phyloP scores from a whole-genome alignment of 2,329 filamentous ascomycete genomes.

The Sporothrix variecibatus region DNA sequence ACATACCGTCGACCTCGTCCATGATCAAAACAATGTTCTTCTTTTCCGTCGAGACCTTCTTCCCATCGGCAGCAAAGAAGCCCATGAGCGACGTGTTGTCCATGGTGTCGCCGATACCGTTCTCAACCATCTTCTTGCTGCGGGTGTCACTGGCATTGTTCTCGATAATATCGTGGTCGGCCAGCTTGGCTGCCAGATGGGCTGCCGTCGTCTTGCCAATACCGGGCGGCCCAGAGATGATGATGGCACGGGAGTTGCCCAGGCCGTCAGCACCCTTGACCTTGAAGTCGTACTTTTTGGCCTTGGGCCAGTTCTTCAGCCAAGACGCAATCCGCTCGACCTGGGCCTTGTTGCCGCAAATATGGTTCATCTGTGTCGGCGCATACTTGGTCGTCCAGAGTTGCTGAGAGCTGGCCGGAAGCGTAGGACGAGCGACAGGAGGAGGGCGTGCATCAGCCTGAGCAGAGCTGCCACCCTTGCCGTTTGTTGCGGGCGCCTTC shows the following conservation, averaged over 20 bases:
- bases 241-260: constrained; percentile 82
- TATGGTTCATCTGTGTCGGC: constrained; percentile 78
- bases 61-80: constrained; percentile 83
- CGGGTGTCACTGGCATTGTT: constrained; percentile 94
- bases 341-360: constrained; percentile 89
- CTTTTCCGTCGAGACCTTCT: constrained; percentile 75
- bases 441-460: background rate
- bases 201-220: constrained; percentile 98
- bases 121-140: constrained; percentile 94
- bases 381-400: constrained; percentile 97
- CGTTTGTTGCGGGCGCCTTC: constrained; percentile 22
- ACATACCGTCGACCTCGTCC: constrained; percentile 99
- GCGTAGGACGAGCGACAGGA: constrained; percentile 42
- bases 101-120: constrained; percentile 82
- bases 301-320: constrained; percentile 80
- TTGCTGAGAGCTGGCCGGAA: constrained; percentile 50
- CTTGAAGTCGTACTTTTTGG: constrained; percentile 78
- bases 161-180: constrained; percentile 91
- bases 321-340: constrained; percentile 90
- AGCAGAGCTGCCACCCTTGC: background rate
- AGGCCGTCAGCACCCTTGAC: constrained; percentile 80
- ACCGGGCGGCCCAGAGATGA: constrained; percentile 91
- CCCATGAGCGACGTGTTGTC: constrained; percentile 91
- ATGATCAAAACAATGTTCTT: constrained; percentile 96
- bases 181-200: constrained; percentile 87